Base-by-base conservation (phyloP, 139 green algal genomes). In the Ulvella scutata region DNA sequence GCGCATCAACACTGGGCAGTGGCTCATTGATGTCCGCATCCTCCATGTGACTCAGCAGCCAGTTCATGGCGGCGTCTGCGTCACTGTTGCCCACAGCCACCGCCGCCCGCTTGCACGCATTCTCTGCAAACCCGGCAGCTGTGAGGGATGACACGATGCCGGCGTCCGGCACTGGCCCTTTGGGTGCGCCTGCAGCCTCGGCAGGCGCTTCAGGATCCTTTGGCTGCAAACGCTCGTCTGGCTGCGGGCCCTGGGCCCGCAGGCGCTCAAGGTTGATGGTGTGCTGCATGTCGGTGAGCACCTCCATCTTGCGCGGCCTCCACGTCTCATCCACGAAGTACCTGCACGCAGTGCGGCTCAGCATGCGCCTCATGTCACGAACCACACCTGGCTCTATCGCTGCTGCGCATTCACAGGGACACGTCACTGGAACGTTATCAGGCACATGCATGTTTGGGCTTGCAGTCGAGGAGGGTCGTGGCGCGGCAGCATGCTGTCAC, bases 21-120 rank as follows among this genome's bases (percentile, higher is more conserved):
- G 92, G 90, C 34, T 92, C 87, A 77, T 97, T 92, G 75, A 97
- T 86, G 81, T 96, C 91, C 0, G 87, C 21, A 39, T 98, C 94
- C 36, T 93, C 91, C 90, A 97, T 93, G 87, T 98, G 93, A 0
- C 61, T 76, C 28, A 98, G 79, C 59, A 97, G 75, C 90, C 91
- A 98, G 75, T 98, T 91, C 85, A 94, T 95, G 51, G 88, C 87
- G 0, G 86, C 84, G 76, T 98, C 94, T 4, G 81, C 83, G 3
- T 85, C 81, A 4, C 33, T 62, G 62, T 93, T 94, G 34, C 76
- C 62, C 0, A 79, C 87, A 2, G 76, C 79, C 6, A 90, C 6
- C 2, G 81, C 73, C 10, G 94, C 95, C 3, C 90, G 84, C 79
- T 91, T 89, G 78, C 81, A 85, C 35, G 85, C 88, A 29, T 91